A percentile compares a stretch with the other conserved stretches of the same genome.
phyloP scores from a whole-genome alignment of 306 rosid species.

The barrel medic (Medicago truncatula) region MtrunA17r5.0-ANR NC_053045.1:34244001-34244500 shows the following conservation, averaged over 20 bases:
- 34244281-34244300: slow-evolving; percentile 63
- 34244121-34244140: neutral
- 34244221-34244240: slow-evolving; percentile 71
- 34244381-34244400: too few species aligned
- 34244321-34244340: slow-evolving; percentile 76
- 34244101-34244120: neutral
- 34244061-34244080: neutral
- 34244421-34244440: too few species aligned
- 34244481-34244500: neutral
- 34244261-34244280: slow-evolving; percentile 55
- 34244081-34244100: slow-evolving; percentile 4
- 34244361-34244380: neutral
- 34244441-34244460: too few species aligned
- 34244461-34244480: neutral
- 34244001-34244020: too few species aligned
- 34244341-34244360: slow-evolving; percentile 52
- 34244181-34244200: slow-evolving; percentile 41
- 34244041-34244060: too few species aligned
- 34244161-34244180: slow-evolving; percentile 48
- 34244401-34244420: neutral
- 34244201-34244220: slow-evolving; percentile 56
- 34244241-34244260: slow-evolving; percentile 75
- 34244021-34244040: too few species aligned
- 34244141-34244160: slow-evolving; percentile 60
- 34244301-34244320: slow-evolving; percentile 58